Evolutionary conservation across 1,284 basidiomycete genomes (phyloP), one percentile per base, ranked within the genome.

Genomic region (Ustilago nuda): DNA sequence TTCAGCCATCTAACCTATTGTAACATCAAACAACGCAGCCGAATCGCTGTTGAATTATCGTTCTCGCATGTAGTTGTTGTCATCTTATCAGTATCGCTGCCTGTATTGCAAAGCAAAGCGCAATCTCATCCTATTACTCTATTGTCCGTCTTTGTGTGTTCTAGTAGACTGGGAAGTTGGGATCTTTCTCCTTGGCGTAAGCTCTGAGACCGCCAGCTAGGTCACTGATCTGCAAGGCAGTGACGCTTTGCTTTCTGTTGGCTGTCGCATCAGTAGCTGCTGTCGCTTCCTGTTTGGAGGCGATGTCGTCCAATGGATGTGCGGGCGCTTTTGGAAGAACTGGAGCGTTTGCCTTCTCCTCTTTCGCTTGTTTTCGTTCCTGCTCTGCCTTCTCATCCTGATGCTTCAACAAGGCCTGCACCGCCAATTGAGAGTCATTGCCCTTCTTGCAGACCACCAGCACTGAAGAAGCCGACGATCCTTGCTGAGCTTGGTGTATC

Each of bases 231-330:
- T 63, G 32, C 19, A 78, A 12, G 2, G 57, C 94, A 94, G 19
- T 93, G 94, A 1, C 92, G 94, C 87, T 95, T 95, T 78, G 94
- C 94, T 82, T 96, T 94, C 86, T 36, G 6, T 17, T 23, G 8
- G 53, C 13, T 23, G 43, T 36, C n/a, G n/a, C 30, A 9, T 53
- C 36, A 5, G 36, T 52, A 12, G 27, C 15, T 13, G 39, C n/a
- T 13, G 12, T 19, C 4, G 51, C 6, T n/a, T 35, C 4, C 4
- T 33, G 2, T 7, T 35, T 3, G 2, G 52, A 2, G 4, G 55
- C 36, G 4, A 50, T 4, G n/a, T 33, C 7, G 53, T 58, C 54
- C 8, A 67, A 43, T 9, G 71, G 71, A 43, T 68, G 50, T n/a
- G 61, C 30, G 4, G 56, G 56, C 11, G 52, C 36, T n/a, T 35